Base-by-base conservation (phyloP, 2,329 filamentous ascomycete genomes). In the Stagonosporopsis vannaccii region DNA sequence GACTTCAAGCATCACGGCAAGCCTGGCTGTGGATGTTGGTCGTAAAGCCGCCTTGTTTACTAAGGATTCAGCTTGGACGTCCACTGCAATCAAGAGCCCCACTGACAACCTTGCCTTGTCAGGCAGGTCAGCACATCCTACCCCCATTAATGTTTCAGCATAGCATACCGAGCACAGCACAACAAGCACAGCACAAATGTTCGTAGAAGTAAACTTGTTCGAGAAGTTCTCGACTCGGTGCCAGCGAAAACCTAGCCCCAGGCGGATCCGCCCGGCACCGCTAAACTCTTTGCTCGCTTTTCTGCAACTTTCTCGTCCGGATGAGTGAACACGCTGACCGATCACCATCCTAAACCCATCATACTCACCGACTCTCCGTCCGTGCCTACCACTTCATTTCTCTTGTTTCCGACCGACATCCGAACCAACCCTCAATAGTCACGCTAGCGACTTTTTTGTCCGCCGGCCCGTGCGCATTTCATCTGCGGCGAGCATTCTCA, bases 11-110 rank as follows among this genome's bases (percentile, higher is more conserved):
- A 65, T 36, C 65, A 62, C 32, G 65, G 65, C 17, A 68, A 70
- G 41, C 68, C 60, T 1, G 67, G 63, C 15, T 78, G 75, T 63
- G 75, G 73, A 26, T 78, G 75, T 46, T 70, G 57, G 13, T 66
- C 57, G 17, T 68, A 25, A 63, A 40, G 20, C 25, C 19, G 42
- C 40, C 25, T 25, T 12, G 40, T 17, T 30, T 32, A 26, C 30
- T 32, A 36, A 47, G 23, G 15, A 3, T n/a, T 20, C 28, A 51
- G 47, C 47, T 33, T 47, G 43, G 37, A 26, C 36, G 15, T 37
- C 46, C 47, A 41, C 53, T 53, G 48, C 44, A 47, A 54, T 45
- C 42, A 41, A 55, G 28, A 19, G 35, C 19, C 53, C 53, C 47
- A 51, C 43, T 39, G 13, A 30, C 47, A 48, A 47, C 33, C 19